Evolutionary conservation across 1,284 basidiomycete genomes (phyloP).

Genomic region (Heterobasidion occidentale): DNA sequence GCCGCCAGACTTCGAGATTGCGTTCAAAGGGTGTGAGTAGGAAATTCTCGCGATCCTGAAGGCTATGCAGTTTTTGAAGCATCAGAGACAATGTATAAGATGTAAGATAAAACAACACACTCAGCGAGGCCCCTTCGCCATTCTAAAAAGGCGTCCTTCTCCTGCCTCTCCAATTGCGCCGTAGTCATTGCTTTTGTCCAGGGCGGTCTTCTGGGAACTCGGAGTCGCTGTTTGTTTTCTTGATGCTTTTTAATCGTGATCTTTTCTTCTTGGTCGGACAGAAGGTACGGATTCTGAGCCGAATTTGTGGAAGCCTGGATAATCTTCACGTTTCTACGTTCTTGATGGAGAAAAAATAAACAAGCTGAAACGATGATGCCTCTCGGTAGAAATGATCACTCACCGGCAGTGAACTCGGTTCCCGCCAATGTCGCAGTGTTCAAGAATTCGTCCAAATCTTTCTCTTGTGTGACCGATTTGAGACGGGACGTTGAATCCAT

Average conservation of each 20-base stretch:
- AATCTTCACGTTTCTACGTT: slow-evolving; percentile 89
- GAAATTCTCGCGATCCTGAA: slow-evolving; percentile 75
- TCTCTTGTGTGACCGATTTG: slow-evolving; percentile 93
- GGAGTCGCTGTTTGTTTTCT: slow-evolving; percentile 65
- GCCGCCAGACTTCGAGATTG: slow-evolving; percentile 94
- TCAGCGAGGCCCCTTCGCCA: slow-evolving; percentile 89
- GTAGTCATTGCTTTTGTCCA: slow-evolving; percentile 81
- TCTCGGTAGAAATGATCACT: slow-evolving; percentile 14
- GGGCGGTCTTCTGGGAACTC: slow-evolving; percentile 79
- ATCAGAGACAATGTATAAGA: slow-evolving; percentile 1
- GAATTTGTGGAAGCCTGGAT: slow-evolving; percentile 59
- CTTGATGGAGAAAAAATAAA: slow-evolving; percentile 29
- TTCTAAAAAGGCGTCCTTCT: slow-evolving; percentile 83
- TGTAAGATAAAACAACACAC: slow-evolving; percentile 36
- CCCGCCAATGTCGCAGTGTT: slow-evolving; percentile 94
- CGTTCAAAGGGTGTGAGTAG: slow-evolving; percentile 93
- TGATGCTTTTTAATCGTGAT: slow-evolving; percentile 66
- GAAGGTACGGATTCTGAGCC: slow-evolving; percentile 81
- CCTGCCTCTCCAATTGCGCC: slow-evolving; percentile 76
- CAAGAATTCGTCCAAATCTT: slow-evolving; percentile 93
- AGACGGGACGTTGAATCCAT: slow-evolving; percentile 64
- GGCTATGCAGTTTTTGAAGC: slow-evolving; percentile 28
- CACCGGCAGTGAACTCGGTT: slow-evolving; percentile 95
- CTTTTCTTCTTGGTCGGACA: slow-evolving; percentile 80
- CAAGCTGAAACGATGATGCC: background rate